Base-by-base conservation (phyloP, 2,329 filamentous ascomycete species). In the Claviceps spartinae region DNA sequence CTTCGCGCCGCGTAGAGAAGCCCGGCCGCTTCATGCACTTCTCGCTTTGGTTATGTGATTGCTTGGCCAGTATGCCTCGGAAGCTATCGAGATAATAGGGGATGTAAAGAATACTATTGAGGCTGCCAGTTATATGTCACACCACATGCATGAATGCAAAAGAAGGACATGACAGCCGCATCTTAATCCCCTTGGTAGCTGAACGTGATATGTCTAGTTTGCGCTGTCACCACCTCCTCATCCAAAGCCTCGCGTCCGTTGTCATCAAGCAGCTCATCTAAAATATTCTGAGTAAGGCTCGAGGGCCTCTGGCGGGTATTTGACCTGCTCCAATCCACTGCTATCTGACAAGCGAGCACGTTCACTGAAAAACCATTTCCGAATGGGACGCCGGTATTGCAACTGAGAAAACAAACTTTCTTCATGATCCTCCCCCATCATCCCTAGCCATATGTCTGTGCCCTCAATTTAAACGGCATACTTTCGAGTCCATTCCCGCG, bases 401-500 rank as follows among this genome's bases (percentile, higher is more conserved):
- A 55, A 52, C 46, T 50, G 48, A 57, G 50, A 54, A 52, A 34
- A 20, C 16, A 49, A 38, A 37, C 30, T 20, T 48, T 48, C 47
- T 54, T 49, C 18, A 24, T 30, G 24, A 38, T 50, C 44, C 24
- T 42, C 36, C n/a, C 18, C 24, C 30, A 34, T 38, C 40, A 13
- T 50, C 14, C 34, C 22, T 24, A 50, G 43, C 36, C 34, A 20
- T 46, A n/a, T 7, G n/a, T 24, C n/a, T 34, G 16, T 38, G 13
- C 34, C 18, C 36, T 36, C 13, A 13, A 38, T 5, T 62, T 78
- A 97, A 72, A 97, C 93, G 67, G 93, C 93, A 70, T 97, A 97
- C 80, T 98, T 98, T 71, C 91, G 83, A 64, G 93, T 98, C 93
- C 93, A 98, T 76, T 98, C 93, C 63, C 91, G 80, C 56, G 93